These are phyloP conservation scores for Candida khao-thaluensis DNA, from an alignment of 805 yeast genomes.

Conservation along the genomic window DNA sequence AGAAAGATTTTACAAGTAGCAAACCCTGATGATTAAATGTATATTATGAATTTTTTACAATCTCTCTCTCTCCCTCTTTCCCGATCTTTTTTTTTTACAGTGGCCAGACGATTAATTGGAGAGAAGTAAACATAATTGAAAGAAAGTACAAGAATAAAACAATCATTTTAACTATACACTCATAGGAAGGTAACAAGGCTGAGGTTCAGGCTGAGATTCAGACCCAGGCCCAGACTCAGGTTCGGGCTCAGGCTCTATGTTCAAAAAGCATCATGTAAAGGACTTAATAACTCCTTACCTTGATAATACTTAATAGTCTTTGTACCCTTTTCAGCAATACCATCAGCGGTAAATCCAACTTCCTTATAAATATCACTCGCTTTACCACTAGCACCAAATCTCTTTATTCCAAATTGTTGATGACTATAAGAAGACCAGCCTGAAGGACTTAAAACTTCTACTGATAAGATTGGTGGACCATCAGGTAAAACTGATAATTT, in stretches of 20 bases:
- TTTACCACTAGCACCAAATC: slow-evolving; percentile 96
- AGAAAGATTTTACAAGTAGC: slow-evolving; percentile 83
- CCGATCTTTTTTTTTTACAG: no score
- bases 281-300: slow-evolving; percentile 60
- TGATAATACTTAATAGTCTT: slow-evolving; percentile 74
- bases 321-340: slow-evolving; percentile 80
- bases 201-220: no score
- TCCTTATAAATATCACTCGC: slow-evolving; percentile 75
- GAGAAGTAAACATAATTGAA: no score
- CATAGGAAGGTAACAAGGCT: no score
- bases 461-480: slow-evolving; percentile 87
- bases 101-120: no score
- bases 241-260: no score
- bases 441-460: slow-evolving; percentile 86
- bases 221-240: no score
- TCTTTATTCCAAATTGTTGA: slow-evolving; percentile 92
- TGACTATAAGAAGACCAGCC: slow-evolving; percentile 97
- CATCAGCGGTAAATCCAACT: slow-evolving; percentile 92
- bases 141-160: no score
- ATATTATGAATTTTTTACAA: neutral
- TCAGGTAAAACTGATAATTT: slow-evolving; percentile 87
- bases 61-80: no score
- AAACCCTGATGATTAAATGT: slow-evolving; percentile 60
- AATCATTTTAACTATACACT: no score
- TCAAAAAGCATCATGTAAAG: slow-evolving; percentile 76